Conservation (phyloP, 1,284 basidiomycete species). For the Cyathus olla region DNA sequence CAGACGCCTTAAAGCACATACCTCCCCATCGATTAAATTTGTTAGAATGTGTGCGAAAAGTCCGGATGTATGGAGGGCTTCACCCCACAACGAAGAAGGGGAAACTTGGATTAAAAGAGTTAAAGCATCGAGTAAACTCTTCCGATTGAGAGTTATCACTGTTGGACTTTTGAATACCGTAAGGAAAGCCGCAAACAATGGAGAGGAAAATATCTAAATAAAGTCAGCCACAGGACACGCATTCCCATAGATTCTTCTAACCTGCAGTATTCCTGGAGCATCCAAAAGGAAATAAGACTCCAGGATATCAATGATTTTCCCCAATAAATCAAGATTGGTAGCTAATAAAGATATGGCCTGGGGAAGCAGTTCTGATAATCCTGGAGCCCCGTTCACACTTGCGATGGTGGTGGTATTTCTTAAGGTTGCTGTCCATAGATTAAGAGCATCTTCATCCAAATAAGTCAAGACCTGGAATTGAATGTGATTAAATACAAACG, state of each 20-base stretch:
- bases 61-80: conserved; percentile 76
- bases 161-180: conserved; percentile 61
- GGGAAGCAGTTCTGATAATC: conserved; percentile 79
- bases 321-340: conserved; percentile 81
- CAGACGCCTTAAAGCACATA: conserved; percentile 30
- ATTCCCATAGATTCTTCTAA: conserved; percentile 38
- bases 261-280: conserved; percentile 75
- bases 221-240: not conserved
- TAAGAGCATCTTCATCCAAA: conserved; percentile 84
- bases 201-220: conserved; percentile 57
- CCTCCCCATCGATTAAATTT: conserved; percentile 73
- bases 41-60: conserved; percentile 72
- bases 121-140: conserved; percentile 65
- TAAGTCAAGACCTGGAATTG: conserved; percentile 68
- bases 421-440: conserved; percentile 82
- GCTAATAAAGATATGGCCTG: conserved; percentile 69
- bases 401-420: conserved; percentile 74
- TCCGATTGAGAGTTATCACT: conserved; percentile 60
- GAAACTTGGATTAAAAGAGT: conserved; percentile 71
- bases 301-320: conserved; percentile 74
- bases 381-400: conserved; percentile 56
- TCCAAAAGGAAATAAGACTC: conserved; percentile 88
- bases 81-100: conserved; percentile 74
- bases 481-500: no score
- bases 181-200: conserved; percentile 67